These are phyloP conservation scores for Gossypium sturtianum DNA, from an alignment of 345 rosid genomes.

Conservation along the genomic window DNA sequence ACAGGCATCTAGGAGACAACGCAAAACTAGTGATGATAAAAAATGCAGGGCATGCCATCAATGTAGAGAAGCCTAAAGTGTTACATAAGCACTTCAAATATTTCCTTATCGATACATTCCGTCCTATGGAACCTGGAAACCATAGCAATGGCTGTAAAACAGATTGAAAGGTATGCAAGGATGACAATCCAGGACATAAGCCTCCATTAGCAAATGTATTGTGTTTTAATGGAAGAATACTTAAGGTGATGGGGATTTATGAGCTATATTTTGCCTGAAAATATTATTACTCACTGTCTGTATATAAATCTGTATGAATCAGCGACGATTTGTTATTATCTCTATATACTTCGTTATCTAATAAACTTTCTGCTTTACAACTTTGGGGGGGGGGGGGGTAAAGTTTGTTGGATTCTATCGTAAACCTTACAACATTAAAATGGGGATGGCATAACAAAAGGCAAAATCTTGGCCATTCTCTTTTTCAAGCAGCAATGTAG, in stretches of 20 bases:
- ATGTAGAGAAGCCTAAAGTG: slow-evolving; percentile 65
- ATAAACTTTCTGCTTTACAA: neutral
- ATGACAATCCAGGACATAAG: neutral
- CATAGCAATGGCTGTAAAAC: slow-evolving; percentile 27
- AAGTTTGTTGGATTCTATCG: neutral
- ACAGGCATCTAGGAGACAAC: slow-evolving; percentile 59
- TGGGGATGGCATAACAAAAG: neutral
- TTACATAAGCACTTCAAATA: slow-evolving; percentile 53
- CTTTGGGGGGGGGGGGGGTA: neutral
- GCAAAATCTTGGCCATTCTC: neutral
- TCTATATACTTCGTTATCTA: neutral
- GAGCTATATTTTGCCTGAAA: neutral
- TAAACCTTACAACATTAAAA: neutral
- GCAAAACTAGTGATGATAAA: slow-evolving; percentile 53
- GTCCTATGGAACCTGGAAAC: slow-evolving; percentile 20
- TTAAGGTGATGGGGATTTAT: neutral
- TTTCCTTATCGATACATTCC: slow-evolving; percentile 47
- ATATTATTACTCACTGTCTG: neutral
- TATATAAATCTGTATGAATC: too few relatives aligned
- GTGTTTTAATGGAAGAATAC: too few relatives aligned
- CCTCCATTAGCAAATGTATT: neutral
- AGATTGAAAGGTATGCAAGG: slow-evolving; percentile 24
- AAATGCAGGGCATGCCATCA: slow-evolving; percentile 76
- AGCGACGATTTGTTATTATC: neutral
- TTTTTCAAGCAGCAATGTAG: neutral